phyloP scores from a whole-genome alignment of 352 stramenopile species.

The Pilasporangium apinafurcum region DNA sequence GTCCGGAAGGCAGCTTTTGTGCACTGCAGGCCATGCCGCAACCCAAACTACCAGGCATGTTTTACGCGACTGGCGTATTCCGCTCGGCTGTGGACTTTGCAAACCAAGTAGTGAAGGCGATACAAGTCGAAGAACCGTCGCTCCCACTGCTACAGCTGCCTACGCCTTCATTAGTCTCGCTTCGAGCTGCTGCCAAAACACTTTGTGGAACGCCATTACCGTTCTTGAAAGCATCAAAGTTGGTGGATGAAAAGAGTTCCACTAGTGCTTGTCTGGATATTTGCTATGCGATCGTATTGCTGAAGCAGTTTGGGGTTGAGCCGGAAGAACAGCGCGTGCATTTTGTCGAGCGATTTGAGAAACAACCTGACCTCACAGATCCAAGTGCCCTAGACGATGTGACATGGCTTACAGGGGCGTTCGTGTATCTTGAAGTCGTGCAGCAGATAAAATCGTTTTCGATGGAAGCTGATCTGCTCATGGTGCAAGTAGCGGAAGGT shows the following conservation, averaged over 20 bases:
- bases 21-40: conserved; percentile 35
- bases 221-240: neutral
- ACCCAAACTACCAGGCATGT: conserved; percentile 26
- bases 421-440: conserved; percentile 57
- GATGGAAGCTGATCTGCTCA: conserved; percentile 56
- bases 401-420: conserved; percentile 62
- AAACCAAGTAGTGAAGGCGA: conserved; percentile 22
- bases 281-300: conserved; percentile 54
- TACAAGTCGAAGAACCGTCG: conserved; percentile 2
- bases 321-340: conserved; percentile 44
- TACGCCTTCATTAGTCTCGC: conserved; percentile 24
- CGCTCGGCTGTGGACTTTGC: conserved; percentile 11
- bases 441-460: conserved; percentile 46
- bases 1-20: conserved; percentile 45
- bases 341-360: conserved; percentile 43
- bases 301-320: conserved; percentile 46
- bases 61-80: conserved; percentile 46
- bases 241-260: conserved; percentile 10
- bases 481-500: conserved; percentile 56
- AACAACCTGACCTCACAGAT: conserved; percentile 6
- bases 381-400: conserved; percentile 21
- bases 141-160: conserved; percentile 28
- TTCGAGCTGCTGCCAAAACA: conserved; percentile 25
- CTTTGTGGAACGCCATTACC: conserved; percentile 23
- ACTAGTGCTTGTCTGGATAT: conserved; percentile 49